A percentile compares a stretch with the other conserved stretches of the same genome.
Conservation (phyloP, 2,329 filamentous ascomycete species). For the Colletotrichum sp. region DNA sequence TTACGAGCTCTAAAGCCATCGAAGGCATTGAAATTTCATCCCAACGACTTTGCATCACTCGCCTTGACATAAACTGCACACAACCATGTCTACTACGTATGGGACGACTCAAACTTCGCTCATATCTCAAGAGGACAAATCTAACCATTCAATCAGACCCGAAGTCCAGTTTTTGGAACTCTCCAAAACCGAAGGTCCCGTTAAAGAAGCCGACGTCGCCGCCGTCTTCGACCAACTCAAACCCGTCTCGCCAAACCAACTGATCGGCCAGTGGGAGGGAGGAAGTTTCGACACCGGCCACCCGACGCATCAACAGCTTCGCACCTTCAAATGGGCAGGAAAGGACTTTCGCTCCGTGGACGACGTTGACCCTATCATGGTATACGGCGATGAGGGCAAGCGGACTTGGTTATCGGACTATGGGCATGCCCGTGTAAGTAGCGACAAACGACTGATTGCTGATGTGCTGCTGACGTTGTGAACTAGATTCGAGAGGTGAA, state of each 20-base stretch:
- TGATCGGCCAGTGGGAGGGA: slow-evolving; percentile 34
- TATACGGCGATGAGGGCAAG: slow-evolving; percentile 21
- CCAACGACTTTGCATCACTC: background rate
- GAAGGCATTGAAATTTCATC: accelerated
- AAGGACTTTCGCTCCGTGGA: slow-evolving; percentile 31
- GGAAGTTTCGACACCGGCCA: slow-evolving; percentile 30
- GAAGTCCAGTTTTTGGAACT: background rate
- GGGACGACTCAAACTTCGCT: background rate
- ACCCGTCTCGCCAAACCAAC: slow-evolving; percentile 24
- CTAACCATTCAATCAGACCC: background rate
- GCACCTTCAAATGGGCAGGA: slow-evolving; percentile 32
- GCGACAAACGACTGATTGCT: no score
- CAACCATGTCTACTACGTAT: background rate
- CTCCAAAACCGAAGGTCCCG: background rate
- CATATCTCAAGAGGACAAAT: background rate
- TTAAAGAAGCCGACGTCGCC: background rate
- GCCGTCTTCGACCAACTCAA: slow-evolving; percentile 23
- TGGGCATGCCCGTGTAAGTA: slow-evolving; percentile 17
- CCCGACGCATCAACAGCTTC: slow-evolving; percentile 24
- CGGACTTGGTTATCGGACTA: slow-evolving; percentile 10
- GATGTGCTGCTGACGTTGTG: background rate
- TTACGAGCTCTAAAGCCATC: accelerated
- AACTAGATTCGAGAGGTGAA: slow-evolving; percentile 27
- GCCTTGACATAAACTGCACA: accelerated
- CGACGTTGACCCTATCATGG: slow-evolving; percentile 34